Evolutionary conservation across 1,284 basidiomycete species (phyloP).

Genomic region (Ceraceosorus bombacis): DNA sequence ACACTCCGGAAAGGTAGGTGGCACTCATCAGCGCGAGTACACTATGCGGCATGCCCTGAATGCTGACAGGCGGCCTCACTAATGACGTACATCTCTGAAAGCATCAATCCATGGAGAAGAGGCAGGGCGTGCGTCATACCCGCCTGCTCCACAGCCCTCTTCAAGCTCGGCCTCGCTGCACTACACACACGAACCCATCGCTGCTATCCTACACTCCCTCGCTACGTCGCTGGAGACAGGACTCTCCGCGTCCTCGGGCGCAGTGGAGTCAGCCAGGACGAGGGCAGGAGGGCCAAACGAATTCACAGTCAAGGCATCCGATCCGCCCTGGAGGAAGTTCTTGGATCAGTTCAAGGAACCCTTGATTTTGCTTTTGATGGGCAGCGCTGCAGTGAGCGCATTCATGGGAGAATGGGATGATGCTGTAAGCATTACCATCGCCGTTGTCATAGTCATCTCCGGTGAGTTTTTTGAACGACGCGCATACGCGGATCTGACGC

Average conservation of each 20-base stretch:
- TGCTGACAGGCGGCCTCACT: background rate
- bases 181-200: constrained; percentile 5
- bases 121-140: background rate
- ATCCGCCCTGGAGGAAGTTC: constrained; percentile 76
- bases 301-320: constrained; percentile 75
- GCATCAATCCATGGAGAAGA: no score
- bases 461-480: constrained; percentile 55
- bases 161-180: constrained; percentile 15
- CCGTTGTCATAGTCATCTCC: constrained; percentile 83
- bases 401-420: constrained; percentile 90
- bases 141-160: constrained; percentile 3
- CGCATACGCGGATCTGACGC: constrained; percentile 2
- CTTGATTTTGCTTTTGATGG: constrained; percentile 78
- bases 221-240: constrained; percentile 28
- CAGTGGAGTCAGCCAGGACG: constrained; percentile 21
- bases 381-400: constrained; percentile 75
- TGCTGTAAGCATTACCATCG: constrained; percentile 85
- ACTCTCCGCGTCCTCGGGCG: constrained; percentile 10
- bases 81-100: background rate
- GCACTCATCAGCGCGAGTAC: background rate
- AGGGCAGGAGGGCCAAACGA: constrained; percentile 59
- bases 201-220: background rate
- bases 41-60: background rate
- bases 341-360: constrained; percentile 89
- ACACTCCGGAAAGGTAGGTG: background rate